Evolutionary conservation across 2,329 filamentous ascomycete species (phyloP).

Genomic region (Trichoderma citrinoviride): DNA sequence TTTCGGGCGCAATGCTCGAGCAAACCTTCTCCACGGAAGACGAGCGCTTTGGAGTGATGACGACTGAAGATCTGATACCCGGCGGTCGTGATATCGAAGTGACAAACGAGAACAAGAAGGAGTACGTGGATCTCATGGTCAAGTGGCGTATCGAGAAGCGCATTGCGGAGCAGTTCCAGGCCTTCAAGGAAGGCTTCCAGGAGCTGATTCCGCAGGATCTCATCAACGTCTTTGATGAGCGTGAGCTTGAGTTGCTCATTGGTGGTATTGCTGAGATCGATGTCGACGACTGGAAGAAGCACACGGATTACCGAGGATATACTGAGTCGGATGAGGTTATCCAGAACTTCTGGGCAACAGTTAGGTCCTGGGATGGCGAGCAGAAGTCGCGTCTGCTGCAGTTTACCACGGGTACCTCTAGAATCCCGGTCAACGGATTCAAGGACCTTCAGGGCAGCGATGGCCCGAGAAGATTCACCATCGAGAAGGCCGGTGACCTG

Average conservation of each 20-base stretch:
- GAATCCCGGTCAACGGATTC: slow-evolving; percentile 98
- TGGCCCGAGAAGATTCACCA: slow-evolving; percentile 91
- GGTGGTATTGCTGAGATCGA: slow-evolving; percentile 99
- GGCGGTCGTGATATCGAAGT: slow-evolving; percentile 89
- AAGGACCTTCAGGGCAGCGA: slow-evolving; percentile 98
- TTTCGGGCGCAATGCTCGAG: slow-evolving; percentile 85
- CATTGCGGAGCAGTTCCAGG: slow-evolving; percentile 96
- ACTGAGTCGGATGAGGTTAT: slow-evolving; percentile 97
- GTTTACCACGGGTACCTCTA: slow-evolving; percentile 94
- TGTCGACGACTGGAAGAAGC: slow-evolving; percentile 99
- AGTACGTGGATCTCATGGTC: slow-evolving; percentile 97
- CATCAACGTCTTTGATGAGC: slow-evolving; percentile 98
- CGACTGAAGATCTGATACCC: slow-evolving; percentile 90
- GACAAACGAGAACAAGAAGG: slow-evolving; percentile 97
- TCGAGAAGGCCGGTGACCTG: slow-evolving; percentile 93
- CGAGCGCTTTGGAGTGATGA: slow-evolving; percentile 92
- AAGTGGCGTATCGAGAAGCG: slow-evolving; percentile 99
- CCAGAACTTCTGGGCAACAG: slow-evolving; percentile 98
- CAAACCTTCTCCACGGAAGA: slow-evolving; percentile 97
- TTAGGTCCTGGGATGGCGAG: slow-evolving; percentile 95
- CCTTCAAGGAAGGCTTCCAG: slow-evolving; percentile 95
- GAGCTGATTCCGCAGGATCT: slow-evolving; percentile 95
- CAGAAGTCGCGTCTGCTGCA: slow-evolving; percentile 95
- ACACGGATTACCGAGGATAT: slow-evolving; percentile 98
- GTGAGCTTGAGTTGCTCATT: slow-evolving; percentile 92